phyloP scores from a whole-genome alignment of 441 rosid genomes.

The Gossypium trilobum region DNA sequence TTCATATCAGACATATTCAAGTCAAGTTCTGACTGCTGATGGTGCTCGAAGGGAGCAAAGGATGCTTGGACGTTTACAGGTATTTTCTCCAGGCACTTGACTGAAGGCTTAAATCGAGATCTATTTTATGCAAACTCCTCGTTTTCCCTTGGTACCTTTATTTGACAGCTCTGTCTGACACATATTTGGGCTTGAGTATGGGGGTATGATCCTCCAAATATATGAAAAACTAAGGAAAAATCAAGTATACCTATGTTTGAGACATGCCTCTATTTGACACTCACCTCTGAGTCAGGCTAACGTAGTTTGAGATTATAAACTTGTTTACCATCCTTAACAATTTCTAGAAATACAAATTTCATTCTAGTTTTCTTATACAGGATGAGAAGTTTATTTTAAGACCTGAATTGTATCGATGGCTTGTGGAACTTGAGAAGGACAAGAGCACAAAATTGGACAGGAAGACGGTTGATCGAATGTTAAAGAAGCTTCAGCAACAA shows the following conservation, averaged over 20 bases:
- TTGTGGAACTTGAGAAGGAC: conserved; percentile 70
- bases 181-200: not conserved
- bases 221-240: conserved; percentile 1
- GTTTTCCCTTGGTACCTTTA: not conserved
- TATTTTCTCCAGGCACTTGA: conserved; percentile 18
- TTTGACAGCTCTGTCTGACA: not conserved
- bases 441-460: conserved; percentile 66
- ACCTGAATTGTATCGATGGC: conserved; percentile 79
- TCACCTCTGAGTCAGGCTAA: not conserved
- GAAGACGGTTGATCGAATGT: conserved; percentile 66
- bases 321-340: conserved; percentile 9
- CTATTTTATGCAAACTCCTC: not conserved
- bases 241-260: not conserved
- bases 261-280: not conserved
- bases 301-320: conserved; percentile 2
- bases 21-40: conserved; percentile 47
- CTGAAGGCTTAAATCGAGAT: conserved; percentile 7
- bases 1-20: conserved; percentile 32
- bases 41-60: conserved; percentile 75
- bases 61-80: conserved; percentile 72
- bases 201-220: not conserved
- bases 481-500: conserved; percentile 72
- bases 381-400: conserved; percentile 71
- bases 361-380: conserved; percentile 38
- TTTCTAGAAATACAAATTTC: not conserved